A percentile compares a stretch with the other conserved stretches of the same genome.
phyloP scores from a whole-genome alignment of 2,329 filamentous ascomycete genomes.

The Colletotrichum eleusines region DNA sequence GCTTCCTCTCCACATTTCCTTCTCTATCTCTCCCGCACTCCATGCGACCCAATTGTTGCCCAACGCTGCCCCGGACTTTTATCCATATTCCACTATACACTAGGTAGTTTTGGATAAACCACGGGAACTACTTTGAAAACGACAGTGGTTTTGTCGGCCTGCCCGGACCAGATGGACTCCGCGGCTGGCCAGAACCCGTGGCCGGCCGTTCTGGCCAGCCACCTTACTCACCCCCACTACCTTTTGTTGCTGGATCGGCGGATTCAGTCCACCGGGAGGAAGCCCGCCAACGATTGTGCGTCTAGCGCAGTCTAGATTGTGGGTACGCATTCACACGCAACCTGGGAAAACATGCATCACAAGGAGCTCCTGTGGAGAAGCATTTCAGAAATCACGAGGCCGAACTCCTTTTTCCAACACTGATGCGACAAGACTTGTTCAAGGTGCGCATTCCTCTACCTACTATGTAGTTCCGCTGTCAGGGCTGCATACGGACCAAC shows the following conservation, averaged over 20 bases:
- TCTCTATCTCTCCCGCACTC: conserved; percentile 16
- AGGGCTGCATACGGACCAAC: background rate
- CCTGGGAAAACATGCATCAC: conserved; percentile 16
- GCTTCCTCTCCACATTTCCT: background rate
- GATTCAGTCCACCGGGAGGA: background rate
- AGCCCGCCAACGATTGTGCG: conserved; percentile 16
- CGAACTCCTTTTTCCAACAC: conserved; percentile 7
- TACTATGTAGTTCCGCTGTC: conserved; percentile 7
- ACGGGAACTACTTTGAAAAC: background rate
- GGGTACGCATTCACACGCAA: conserved; percentile 16
- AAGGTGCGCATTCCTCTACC: background rate
- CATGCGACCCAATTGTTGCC: conserved; percentile 33
- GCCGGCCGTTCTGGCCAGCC: conserved; percentile 16
- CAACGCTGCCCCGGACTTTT: background rate
- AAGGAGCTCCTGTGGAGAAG: conserved; percentile 35
- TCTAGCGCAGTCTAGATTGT: conserved; percentile 39
- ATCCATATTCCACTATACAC: background rate
- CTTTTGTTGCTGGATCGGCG: background rate
- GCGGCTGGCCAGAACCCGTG: background rate
- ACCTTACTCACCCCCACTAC: background rate
- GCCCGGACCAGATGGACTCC: conserved; percentile 2
- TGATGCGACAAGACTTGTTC: conserved; percentile 6
- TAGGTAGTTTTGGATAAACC: background rate
- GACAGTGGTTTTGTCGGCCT: background rate
- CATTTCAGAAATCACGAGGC: conserved; percentile 11